Evolutionary conservation across 2,329 filamentous ascomycete species (phyloP), one percentile per base, ranked within the genome.

Genomic region (Lasiodiplodia sp.): DNA sequence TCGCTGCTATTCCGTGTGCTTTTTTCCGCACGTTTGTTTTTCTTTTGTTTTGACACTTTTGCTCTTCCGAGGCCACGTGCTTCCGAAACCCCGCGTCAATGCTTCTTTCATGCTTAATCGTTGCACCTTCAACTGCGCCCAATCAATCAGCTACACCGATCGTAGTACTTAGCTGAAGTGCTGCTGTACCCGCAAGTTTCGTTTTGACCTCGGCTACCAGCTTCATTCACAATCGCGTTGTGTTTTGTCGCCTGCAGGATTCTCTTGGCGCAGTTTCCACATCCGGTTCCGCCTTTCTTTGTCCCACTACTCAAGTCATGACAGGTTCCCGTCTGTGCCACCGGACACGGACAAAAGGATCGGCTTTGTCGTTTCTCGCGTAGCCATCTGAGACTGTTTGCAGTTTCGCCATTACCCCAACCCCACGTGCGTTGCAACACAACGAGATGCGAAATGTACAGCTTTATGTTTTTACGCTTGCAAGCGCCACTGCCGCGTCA

Each of bases 1-100:
- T 69, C 71, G 70, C 69, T 73, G 73, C 73, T 75, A 74, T 12
- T 3, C 14, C 11, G 1, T 12, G 31, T 52, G 21, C 1, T 63
- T 16, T 28, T 37, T 25, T 38, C n/a, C 34, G 4, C 38, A 16
- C 21, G 10, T 37, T 21, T 8, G n/a, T 21, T 6, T n/a, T n/a
- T 47, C 44, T 47, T 47, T 47, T 47, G 18, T n/a, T 21, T 21
- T 47, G 44, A 21, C 40, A n/a, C 40, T 47, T 47, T 47, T 47
- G 44, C 21, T 47, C 18, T 21, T 5, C n/a, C 10, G 8, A 21
- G 18, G n/a, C 44, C 44, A 47, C 44, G 44, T 47, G 44, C 44
- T 8, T 47, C n/a, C n/a, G 10, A n/a, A 8, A 11, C 8, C 11
- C 8, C 44, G 21, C 44, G 21, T n/a, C 44, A n/a, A 47, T 21